A percentile compares a stretch with the other conserved stretches of the same genome.
Evolutionary conservation across 106 monocot genomes (phyloP).

Genomic region (Vanilla planifolia): DNA sequence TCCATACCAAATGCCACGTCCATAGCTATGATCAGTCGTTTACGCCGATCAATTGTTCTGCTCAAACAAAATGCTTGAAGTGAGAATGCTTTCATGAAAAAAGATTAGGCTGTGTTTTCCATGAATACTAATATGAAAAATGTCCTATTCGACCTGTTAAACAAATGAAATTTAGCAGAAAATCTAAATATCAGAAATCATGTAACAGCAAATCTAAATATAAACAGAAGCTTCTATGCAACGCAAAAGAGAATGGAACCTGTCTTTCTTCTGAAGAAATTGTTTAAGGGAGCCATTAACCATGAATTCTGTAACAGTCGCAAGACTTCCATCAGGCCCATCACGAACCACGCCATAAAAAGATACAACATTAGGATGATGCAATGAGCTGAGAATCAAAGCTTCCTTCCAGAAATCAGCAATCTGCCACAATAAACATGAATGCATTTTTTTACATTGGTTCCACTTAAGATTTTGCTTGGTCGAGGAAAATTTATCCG

Average conservation of each 20-base stretch:
- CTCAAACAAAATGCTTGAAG: slow-evolving; percentile 5
- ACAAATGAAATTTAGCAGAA: too few relatives aligned
- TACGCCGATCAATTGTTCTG: slow-evolving; percentile 97
- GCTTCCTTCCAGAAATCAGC: slow-evolving; percentile 96
- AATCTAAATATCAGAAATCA: too few relatives aligned
- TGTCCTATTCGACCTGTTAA: too few relatives aligned
- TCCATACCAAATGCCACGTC: slow-evolving; percentile 98
- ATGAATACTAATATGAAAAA: too few relatives aligned
- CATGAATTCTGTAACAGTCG: slow-evolving; percentile 91
- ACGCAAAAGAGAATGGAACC: slow-evolving; percentile 23
- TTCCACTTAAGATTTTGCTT: too few relatives aligned
- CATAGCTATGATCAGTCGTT: slow-evolving; percentile 92
- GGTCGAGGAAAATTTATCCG: too few relatives aligned
- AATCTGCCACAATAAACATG: slow-evolving; percentile 42
- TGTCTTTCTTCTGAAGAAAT: slow-evolving; percentile 77
- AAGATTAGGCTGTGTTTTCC: background rate
- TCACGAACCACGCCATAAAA: slow-evolving; percentile 88
- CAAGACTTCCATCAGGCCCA: slow-evolving; percentile 72
- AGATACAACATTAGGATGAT: slow-evolving; percentile 84
- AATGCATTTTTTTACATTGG: too few relatives aligned
- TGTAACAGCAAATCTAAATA: background rate
- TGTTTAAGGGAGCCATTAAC: slow-evolving; percentile 91
- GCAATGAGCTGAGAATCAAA: slow-evolving; percentile 62
- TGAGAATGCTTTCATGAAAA: background rate
- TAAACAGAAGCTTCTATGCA: background rate